Conservation (phyloP, 1,284 basidiomycete species). For the Irpex rosettiformis region DNA sequence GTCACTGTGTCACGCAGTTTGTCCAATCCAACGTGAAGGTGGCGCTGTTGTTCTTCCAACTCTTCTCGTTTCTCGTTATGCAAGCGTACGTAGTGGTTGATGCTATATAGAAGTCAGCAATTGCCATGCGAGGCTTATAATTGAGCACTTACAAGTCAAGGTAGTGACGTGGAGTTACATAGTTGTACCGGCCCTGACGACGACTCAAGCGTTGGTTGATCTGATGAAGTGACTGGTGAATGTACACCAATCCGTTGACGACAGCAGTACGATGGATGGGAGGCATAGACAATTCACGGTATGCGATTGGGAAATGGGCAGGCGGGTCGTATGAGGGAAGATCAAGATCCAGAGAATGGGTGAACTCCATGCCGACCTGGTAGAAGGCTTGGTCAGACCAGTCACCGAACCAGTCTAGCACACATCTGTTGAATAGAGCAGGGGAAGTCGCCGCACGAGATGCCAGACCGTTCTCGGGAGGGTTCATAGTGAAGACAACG, state of each 20-base stretch:
- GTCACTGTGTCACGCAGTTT: conserved; percentile 95
- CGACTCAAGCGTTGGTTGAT: conserved; percentile 89
- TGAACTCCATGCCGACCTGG: conserved; percentile 96
- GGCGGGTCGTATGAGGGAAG: conserved; percentile 77
- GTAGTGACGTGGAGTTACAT: conserved; percentile 98
- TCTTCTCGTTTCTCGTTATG: conserved; percentile 98
- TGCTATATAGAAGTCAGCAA: conserved; percentile 45
- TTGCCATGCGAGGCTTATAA: background rate
- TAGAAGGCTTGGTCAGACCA: conserved; percentile 98
- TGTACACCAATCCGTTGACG: conserved; percentile 90
- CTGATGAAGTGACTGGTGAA: conserved; percentile 88
- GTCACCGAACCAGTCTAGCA: conserved; percentile 97
- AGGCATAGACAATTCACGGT: conserved; percentile 77
- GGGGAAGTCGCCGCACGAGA: conserved; percentile 97
- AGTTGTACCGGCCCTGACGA: conserved; percentile 90
- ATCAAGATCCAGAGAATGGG: conserved; percentile 87
- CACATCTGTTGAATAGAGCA: conserved; percentile 96
- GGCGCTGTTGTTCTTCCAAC: conserved; percentile 97
- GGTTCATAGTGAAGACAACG: conserved; percentile 99
- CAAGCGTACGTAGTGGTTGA: conserved; percentile 96
- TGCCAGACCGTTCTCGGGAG: conserved; percentile 92
- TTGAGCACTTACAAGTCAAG: conserved; percentile 87
- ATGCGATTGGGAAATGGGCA: conserved; percentile 82
- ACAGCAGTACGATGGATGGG: conserved; percentile 86
- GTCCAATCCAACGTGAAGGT: conserved; percentile 97